Base-by-base conservation (phyloP, 2,329 filamentous ascomycete species). In the Fonsecaea monophora region DNA sequence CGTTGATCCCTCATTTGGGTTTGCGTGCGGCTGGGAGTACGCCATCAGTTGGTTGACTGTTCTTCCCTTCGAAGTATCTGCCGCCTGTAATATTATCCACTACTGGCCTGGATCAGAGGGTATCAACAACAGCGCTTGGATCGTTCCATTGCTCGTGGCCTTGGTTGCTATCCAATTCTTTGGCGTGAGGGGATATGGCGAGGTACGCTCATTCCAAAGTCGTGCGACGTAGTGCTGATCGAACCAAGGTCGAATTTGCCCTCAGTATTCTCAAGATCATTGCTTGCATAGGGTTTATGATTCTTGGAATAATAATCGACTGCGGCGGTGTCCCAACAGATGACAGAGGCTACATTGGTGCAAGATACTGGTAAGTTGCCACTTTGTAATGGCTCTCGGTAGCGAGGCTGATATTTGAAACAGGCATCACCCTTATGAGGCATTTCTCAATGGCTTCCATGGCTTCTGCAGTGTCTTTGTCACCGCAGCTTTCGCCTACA, bases 261-360 rank as follows among this genome's bases (percentile, higher is more conserved):
- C 82, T 89, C 21, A 82, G 81, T 69, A 78, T 84, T 64, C 81
- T 89, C 74, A 89, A 89, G 75, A 81, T 89, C 70, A 73, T 78
- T 12, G 85, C 87, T 54, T 84, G 85, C 72, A 78, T 84, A 9
- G 88, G 87, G 4, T 90, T 90, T 75, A 90, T 90, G 70, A 87
- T 97, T 57, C 86, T 97, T 3, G 94, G 92, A 8, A 89, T 96
- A 67, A 88, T 96, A 65, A 86, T 96, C 73, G 92, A 96, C 79
- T 90, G 90, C 72, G 93, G 92, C 53, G 94, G 92, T 58, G 69
- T 71, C 25, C 69, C 69, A 48, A 70, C 67, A 18, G 68, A 70
- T 38, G 35, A 69, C 61, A 48, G 69, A 68, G 69, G 69, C 50
- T 70, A 70, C 38, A 70, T 70, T 63, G 68, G 68, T 59, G 68